These are phyloP conservation scores for Trametes maxima DNA, from an alignment of 768 basidiomycete species.

Conservation along the genomic window DNA sequence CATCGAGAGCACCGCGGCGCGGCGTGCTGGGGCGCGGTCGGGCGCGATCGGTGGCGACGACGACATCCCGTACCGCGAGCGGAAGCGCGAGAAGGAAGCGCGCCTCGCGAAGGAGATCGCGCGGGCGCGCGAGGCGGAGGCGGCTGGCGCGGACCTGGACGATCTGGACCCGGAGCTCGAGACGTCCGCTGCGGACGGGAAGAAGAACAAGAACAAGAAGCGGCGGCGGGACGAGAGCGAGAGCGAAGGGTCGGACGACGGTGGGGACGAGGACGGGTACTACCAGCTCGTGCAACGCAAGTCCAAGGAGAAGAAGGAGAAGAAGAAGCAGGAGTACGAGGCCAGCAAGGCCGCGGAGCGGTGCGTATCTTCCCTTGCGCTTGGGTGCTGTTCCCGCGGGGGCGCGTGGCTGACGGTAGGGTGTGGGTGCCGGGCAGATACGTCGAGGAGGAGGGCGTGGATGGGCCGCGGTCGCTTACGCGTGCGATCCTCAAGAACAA, in stretches of 20 bases:
- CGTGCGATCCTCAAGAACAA: slow-evolving; percentile 92
- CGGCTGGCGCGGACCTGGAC: slow-evolving; percentile 70
- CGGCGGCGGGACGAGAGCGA: slow-evolving; percentile 41
- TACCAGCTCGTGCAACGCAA: slow-evolving; percentile 86
- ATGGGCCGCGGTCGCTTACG: slow-evolving; percentile 86
- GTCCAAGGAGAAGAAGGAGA: slow-evolving; percentile 69
- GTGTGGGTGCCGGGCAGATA: slow-evolving; percentile 15
- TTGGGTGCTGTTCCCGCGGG: background rate
- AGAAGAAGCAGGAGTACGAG: slow-evolving; percentile 84
- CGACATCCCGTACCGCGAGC: slow-evolving; percentile 87
- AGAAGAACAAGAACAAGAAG: slow-evolving; percentile 34
- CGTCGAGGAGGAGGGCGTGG: slow-evolving; percentile 43
- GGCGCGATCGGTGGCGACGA: slow-evolving; percentile 87
- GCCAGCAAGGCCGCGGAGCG: slow-evolving; percentile 54
- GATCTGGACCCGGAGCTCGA: slow-evolving; percentile 49
- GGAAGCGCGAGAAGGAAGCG: slow-evolving; percentile 62
- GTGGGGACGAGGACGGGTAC: slow-evolving; percentile 70
- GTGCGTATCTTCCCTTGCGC: slow-evolving; percentile 43
- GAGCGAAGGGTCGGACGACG: slow-evolving; percentile 44
- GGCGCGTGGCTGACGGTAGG: slow-evolving; percentile 8
- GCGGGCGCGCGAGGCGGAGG: slow-evolving; percentile 41
- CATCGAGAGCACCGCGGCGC: slow-evolving; percentile 79
- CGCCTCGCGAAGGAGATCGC: slow-evolving; percentile 57
- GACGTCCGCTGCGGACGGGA: slow-evolving; percentile 16
- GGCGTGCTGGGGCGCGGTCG: slow-evolving; percentile 72